Base-by-base conservation (phyloP, 768 basidiomycete genomes). In the Botryobasidium botryosum region DNA sequence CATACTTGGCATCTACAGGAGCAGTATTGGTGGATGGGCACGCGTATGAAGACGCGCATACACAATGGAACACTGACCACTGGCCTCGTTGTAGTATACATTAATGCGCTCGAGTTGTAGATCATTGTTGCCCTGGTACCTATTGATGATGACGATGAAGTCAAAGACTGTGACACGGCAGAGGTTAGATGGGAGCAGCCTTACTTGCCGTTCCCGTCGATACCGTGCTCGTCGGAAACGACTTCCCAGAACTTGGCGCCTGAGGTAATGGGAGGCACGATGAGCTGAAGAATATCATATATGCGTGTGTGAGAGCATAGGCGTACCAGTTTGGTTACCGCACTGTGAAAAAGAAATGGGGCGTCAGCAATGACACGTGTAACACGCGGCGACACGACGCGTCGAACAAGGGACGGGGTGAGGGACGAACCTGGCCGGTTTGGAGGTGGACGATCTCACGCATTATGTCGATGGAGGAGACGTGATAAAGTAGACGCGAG, bases 371-470 rank as follows among this genome's bases (percentile, higher is more conserved):
- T n/a, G n/a, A n/a, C n/a, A n/a, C n/a, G n/a, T n/a, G n/a, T n/a
- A n/a, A n/a, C n/a, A n/a, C n/a, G n/a, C n/a, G n/a, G n/a, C n/a
- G n/a, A n/a, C n/a, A n/a, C n/a, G n/a, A n/a, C n/a, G n/a, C n/a
- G n/a, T n/a, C n/a, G n/a, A n/a, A n/a, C n/a, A n/a, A n/a, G n/a
- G n/a, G n/a, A n/a, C n/a, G n/a, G n/a, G n/a, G n/a, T n/a, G n/a
- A n/a, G n/a, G n/a, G n/a, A n/a, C 69, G 56, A 58, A 87, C 87
- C 77, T 94, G 92, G 69, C 92, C 92, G 52, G 92, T 96, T 66
- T 97, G 92, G 59, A 97, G 78, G 69, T 97, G 92, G 62, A 97
- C 91, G 67, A 97, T 96, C 79, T 97, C 91, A 72, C 91, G 85
- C 85, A 87, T 88, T n/a, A n/a, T n/a, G n/a, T n/a, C n/a, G n/a